Evolutionary conservation across 495 filamentous ascomycete genomes (phyloP).

Genomic region (Penicillium fimorum): DNA sequence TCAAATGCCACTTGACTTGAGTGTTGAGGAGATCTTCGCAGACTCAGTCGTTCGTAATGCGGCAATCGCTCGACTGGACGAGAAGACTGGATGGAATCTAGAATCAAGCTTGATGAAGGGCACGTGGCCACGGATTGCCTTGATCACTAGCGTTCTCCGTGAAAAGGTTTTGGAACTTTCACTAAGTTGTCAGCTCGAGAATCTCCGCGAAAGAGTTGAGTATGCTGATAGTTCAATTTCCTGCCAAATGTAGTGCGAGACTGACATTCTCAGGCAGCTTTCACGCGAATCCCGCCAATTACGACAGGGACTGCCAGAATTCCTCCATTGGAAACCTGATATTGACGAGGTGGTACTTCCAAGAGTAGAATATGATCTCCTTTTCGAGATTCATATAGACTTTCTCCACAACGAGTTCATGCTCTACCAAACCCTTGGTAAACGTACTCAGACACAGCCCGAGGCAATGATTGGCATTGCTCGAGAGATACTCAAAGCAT

Average conservation of each 20-base stretch:
- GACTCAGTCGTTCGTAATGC: conserved; percentile 36
- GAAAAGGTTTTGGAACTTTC: conserved; percentile 58
- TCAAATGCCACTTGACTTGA: conserved; percentile 53
- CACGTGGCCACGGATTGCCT: conserved; percentile 37
- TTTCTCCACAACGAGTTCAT: conserved; percentile 54
- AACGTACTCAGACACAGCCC: conserved; percentile 39
- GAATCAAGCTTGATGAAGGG: conserved; percentile 32
- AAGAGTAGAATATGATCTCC: conserved; percentile 8
- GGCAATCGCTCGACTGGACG: conserved; percentile 38
- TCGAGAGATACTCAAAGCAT: conserved; percentile 43
- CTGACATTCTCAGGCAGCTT: conserved; percentile 12
- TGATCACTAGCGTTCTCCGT: conserved; percentile 42
- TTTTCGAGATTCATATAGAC: conserved; percentile 36
- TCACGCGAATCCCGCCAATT: conserved; percentile 14
- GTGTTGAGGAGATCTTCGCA: conserved; percentile 43
- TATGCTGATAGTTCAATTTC: conserved; percentile 9
- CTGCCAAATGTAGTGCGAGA: neutral
- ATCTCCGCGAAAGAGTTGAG: conserved; percentile 23
- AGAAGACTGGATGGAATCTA: conserved; percentile 49
- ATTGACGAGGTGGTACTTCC: neutral
- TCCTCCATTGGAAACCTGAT: conserved; percentile 21
- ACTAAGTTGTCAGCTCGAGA: conserved; percentile 33
- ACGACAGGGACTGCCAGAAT: conserved; percentile 14
- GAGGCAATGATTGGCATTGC: conserved; percentile 46
- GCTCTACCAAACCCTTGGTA: conserved; percentile 49